phyloP scores from a whole-genome alignment of 2,329 filamentous ascomycete species.

The Tetracladium maxilliforme region DNA sequence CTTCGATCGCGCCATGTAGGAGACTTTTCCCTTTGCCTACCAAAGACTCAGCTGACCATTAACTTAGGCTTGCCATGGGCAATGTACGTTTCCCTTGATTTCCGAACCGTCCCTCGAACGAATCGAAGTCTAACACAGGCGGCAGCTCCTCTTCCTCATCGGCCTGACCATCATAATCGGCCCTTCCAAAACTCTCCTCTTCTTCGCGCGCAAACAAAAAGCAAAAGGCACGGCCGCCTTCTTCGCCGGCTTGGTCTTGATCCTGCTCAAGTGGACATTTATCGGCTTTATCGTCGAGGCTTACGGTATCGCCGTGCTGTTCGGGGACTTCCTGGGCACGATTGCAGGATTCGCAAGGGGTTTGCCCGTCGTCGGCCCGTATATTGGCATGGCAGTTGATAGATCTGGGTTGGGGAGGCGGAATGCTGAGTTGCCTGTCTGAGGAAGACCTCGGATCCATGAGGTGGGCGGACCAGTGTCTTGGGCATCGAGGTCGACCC shows the following conservation, averaged over 20 bases:
- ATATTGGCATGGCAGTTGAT: conserved; percentile 63
- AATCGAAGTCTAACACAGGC: conserved; percentile 2
- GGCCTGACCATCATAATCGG: conserved; percentile 95
- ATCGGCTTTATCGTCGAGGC: conserved; percentile 82
- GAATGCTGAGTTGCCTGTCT: conserved; percentile 68
- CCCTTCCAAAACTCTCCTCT: conserved; percentile 74
- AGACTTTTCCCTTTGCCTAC: conserved; percentile 1
- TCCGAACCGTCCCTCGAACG: conserved; percentile 4
- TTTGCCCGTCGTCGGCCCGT: conserved; percentile 74
- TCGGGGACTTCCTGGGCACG: conserved; percentile 91
- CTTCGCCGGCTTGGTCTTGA: conserved; percentile 66
- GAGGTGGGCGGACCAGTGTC: no score
- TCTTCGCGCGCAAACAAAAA: conserved; percentile 92
- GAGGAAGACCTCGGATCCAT: no score
- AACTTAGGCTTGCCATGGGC: conserved; percentile 83
- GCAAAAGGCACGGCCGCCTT: conserved; percentile 85
- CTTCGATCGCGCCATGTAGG: conserved; percentile 91
- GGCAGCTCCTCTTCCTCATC: conserved; percentile 89
- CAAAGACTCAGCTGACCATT: conserved; percentile 1
- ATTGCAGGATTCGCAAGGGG: conserved; percentile 79
- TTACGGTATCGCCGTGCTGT: conserved; percentile 85
- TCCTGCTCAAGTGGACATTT: conserved; percentile 80
- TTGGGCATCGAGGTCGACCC: no score
- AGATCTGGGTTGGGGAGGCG: conserved; percentile 52
- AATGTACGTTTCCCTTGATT: conserved; percentile 44